Conservation (phyloP, 2,329 filamentous ascomycete genomes). For the Aspergillus cejpii region DNA sequence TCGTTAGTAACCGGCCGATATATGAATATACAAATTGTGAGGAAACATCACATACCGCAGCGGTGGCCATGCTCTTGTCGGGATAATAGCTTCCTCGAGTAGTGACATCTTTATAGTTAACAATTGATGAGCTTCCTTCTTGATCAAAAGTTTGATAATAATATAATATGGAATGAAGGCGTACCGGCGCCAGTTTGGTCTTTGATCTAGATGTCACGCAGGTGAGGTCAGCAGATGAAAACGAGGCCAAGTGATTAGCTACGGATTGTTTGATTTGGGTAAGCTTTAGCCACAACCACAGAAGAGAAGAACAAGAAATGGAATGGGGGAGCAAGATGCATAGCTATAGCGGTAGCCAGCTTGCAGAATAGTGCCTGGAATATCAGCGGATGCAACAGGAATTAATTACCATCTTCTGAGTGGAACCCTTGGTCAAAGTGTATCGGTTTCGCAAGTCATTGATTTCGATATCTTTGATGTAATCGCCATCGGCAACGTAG, state of each 20-base stretch:
- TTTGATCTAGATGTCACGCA: constrained; percentile 95
- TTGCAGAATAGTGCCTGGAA: constrained; percentile 42
- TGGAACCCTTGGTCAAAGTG: constrained; percentile 90
- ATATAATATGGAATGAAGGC: constrained; percentile 48
- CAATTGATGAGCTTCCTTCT: constrained; percentile 56
- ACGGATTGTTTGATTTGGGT: constrained; percentile 53
- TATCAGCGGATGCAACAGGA: constrained; percentile 63
- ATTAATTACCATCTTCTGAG: constrained; percentile 99
- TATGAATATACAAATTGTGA: no score
- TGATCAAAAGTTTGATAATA: constrained; percentile 45
- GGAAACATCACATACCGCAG: constrained; percentile 60
- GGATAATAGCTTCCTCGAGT: constrained; percentile 95
- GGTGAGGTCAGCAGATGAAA: constrained; percentile 89
- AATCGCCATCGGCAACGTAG: constrained; percentile 94
- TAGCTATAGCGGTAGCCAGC: constrained; percentile 34
- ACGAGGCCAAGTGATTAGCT: constrained; percentile 57
- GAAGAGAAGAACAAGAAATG: constrained; percentile 23
- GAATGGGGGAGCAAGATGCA: constrained; percentile 31
- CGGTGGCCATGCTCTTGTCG: constrained; percentile 94
- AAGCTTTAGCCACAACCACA: constrained; percentile 61
- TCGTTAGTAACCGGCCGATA: neutral
- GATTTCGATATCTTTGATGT: constrained; percentile 97
- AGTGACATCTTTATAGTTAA: constrained; percentile 82
- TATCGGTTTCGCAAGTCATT: constrained; percentile 97
- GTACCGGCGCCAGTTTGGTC: constrained; percentile 99